Evolutionary conservation across 441 rosid species (phyloP), one percentile per base, ranked within the genome.

Genomic region (Populus trichocarpa): DNA sequence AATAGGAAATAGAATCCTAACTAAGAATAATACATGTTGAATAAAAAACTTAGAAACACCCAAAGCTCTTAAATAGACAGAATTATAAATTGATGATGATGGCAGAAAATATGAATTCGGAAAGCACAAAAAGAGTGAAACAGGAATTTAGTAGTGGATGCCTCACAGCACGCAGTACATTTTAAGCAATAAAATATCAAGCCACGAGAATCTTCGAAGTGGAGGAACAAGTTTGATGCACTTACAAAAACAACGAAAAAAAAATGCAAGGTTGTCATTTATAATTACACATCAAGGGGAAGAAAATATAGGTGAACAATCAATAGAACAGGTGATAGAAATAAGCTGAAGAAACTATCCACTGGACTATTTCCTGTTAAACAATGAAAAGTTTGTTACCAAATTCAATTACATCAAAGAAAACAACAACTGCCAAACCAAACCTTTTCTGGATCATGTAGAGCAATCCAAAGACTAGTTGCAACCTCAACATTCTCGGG

Each of bases 391-490:
- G n/a, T 18, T 53, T 0, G 4, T 16, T 53, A 5, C 61, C 61
- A 18, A 53, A 53, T 53, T 53, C 61, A 53, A 53, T 53, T 53
- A 53, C 9, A 65, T 65, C 10, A 67, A 25, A 26, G 22, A 67
- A 8, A 25, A 59, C 35, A 12, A 69, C 8, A 73, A 72, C 28
- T 70, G 64, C 78, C n/a, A 86, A 80, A 71, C 71, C 50, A 72
- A 80, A 95, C 99, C 98, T 97, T 97, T 81, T 95, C 99, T 57
- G 97, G 92, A 85, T 97, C 99, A 87, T 97, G 99, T 63, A 95
- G 75, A 67, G 99, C 96, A 80, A 97, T 95, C 99, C 99, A 97
- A 78, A 97, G 84, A 83, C 90, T 86, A 46, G 99, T 95, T 61
- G 97, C 97, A 84, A 95, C 84, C 83, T 90, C 96, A 86, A 91